phyloP scores from a whole-genome alignment of 2,329 filamentous ascomycete species.

The Nemania sp. region DNA sequence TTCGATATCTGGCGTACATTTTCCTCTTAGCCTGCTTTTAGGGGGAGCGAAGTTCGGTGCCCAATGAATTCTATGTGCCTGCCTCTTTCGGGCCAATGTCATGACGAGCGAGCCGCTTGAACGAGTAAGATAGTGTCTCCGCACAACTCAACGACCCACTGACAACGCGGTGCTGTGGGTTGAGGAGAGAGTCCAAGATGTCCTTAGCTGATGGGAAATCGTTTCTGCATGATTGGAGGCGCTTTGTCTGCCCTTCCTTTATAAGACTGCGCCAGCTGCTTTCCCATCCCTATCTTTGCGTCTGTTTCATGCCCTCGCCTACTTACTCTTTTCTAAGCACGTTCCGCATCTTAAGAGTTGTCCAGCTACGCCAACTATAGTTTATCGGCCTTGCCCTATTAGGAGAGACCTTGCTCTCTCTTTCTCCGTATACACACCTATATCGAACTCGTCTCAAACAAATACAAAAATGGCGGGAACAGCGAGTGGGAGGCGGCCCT shows the following conservation, averaged over 20 bases:
- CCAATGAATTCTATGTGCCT: conserved; percentile 18
- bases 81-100: conserved; percentile 47
- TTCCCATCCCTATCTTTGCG: conserved; percentile 23
- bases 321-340: background rate
- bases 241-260: conserved; percentile 23
- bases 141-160: conserved; percentile 36
- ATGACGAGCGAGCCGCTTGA: conserved; percentile 40
- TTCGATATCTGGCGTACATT: conserved; percentile 22
- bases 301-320: conserved; percentile 2
- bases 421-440: background rate
- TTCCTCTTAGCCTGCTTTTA: conserved; percentile 26
- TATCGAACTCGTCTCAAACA: background rate
- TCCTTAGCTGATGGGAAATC: conserved; percentile 45
- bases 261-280: conserved; percentile 19
- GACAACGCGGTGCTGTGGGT: conserved; percentile 28
- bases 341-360: background rate
- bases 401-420: background rate
- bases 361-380: background rate
- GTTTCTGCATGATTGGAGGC: conserved; percentile 41
- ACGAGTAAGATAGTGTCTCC: conserved; percentile 36
- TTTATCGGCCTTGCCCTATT: too few relatives aligned
- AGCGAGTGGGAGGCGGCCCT: conserved; percentile 55
- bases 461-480: conserved; percentile 42
- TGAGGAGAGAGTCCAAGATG: conserved; percentile 31
- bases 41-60: conserved; percentile 26